Conservation (phyloP, 129 eudicot species). For the Gnaphalium uliginosum region DNA sequence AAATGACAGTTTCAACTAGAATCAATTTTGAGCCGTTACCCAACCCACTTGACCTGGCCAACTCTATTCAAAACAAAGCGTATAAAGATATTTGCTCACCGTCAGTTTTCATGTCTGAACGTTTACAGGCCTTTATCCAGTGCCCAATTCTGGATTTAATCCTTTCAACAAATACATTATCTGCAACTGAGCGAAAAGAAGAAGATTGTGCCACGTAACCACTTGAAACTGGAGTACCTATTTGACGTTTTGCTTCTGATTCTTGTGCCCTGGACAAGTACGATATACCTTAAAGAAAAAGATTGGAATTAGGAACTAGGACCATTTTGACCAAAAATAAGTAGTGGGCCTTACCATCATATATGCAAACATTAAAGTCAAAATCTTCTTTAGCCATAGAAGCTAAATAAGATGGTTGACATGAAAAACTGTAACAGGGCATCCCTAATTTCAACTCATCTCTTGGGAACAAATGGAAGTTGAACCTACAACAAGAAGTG, state of each 20-base stretch:
- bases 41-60: not conserved
- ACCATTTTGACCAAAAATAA: conserved; percentile 3
- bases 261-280: conserved; percentile 96
- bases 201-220: conserved; percentile 40
- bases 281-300: conserved; percentile 68
- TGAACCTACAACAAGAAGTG: conserved; percentile 64
- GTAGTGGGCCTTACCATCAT: conserved; percentile 52
- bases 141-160: conserved; percentile 61
- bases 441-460: conserved; percentile 79
- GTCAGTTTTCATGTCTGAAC: conserved; percentile 44
- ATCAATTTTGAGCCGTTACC: not conserved
- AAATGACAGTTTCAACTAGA: not conserved
- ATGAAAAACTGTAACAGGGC: conserved; percentile 87
- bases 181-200: conserved; percentile 72
- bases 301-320: conserved; percentile 22
- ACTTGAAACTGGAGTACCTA: conserved; percentile 40
- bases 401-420: conserved; percentile 81
- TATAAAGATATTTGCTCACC: conserved; percentile 46
- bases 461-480: conserved; percentile 96
- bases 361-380: conserved; percentile 86
- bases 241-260: conserved; percentile 43
- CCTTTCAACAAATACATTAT: conserved; percentile 64
- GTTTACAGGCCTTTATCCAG: conserved; percentile 67
- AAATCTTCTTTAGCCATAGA: conserved; percentile 88
- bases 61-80: conserved; percentile 8